These are phyloP conservation scores for Backusella luteola DNA, from an alignment of 192 early-diverging fungal species.

Conservation along the genomic window DNA sequence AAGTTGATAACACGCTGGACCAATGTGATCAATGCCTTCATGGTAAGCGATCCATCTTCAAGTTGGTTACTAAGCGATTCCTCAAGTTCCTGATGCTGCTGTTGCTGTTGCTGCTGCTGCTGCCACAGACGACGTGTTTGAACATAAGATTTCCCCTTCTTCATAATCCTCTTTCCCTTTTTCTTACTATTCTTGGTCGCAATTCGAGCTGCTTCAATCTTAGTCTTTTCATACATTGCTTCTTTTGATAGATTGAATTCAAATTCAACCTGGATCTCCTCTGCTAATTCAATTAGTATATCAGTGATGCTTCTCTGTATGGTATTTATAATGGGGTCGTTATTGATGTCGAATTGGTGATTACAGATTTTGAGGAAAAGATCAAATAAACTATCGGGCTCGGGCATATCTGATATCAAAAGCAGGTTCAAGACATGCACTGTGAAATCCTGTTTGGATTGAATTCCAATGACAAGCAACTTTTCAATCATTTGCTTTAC, in stretches of 20 bases:
- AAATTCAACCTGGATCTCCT: slow-evolving; percentile 7
- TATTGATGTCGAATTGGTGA: not conserved
- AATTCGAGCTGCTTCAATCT: not conserved
- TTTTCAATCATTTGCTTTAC: slow-evolving; percentile 26
- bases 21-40: not conserved
- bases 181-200: not conserved
- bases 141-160: not conserved
- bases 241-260: slow-evolving; percentile 2
- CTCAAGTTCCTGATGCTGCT: not conserved
- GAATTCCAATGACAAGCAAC: slow-evolving; percentile 11
- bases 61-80: not conserved
- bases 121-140: not conserved
- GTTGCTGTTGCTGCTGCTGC: not conserved
- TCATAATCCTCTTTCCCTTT: not conserved
- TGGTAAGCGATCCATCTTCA: not conserved
- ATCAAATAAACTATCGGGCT: slow-evolving; percentile 15
- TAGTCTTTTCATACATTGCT: not conserved
- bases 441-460: not conserved
- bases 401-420: slow-evolving; percentile 22
- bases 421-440: slow-evolving; percentile 15
- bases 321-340: not conserved
- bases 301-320: not conserved
- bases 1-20: slow-evolving; percentile 10
- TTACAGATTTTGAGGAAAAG: not conserved
- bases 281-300: slow-evolving; percentile 3